phyloP scores from a whole-genome alignment of 179 eudicot genomes.

The Beta corolliflora region DNA sequence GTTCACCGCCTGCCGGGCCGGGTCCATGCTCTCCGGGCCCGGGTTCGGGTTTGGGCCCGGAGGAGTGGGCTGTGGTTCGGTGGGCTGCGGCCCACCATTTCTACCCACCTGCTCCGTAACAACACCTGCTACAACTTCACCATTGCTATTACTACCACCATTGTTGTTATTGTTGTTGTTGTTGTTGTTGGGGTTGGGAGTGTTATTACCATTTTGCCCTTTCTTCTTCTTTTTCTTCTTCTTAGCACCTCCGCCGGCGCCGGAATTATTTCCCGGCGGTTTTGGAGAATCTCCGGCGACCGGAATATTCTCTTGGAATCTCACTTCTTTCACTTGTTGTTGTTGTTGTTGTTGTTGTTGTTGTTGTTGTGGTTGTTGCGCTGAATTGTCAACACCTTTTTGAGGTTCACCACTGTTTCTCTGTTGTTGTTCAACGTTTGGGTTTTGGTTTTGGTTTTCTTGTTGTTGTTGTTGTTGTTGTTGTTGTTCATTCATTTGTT shows the following conservation, averaged over 20 bases:
- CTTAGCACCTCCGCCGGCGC: conserved; percentile 34
- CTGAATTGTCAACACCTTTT: conserved; percentile 21
- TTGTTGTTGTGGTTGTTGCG: neutral
- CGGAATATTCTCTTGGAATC: conserved; percentile 41
- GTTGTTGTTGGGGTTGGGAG: neutral
- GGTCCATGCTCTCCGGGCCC: conserved; percentile 31
- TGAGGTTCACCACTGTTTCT: neutral
- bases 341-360: conserved; percentile 5
- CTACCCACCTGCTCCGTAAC: conserved; percentile 2
- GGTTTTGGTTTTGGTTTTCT: conserved; percentile 16
- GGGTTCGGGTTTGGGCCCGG: conserved; percentile 17
- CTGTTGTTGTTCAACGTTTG: neutral
- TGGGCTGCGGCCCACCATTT: conserved; percentile 27
- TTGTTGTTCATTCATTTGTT: neutral
- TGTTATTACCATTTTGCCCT: conserved; percentile 41
- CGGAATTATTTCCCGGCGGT: conserved; percentile 28
- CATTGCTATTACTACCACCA: neutral
- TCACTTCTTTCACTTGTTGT: conserved; percentile 32
- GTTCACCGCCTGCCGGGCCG: conserved; percentile 36
- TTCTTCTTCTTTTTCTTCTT: conserved; percentile 72
- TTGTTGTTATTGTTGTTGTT: conserved; percentile 9
- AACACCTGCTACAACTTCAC: neutral
- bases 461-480: no score
- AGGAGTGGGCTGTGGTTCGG: conserved; percentile 27
- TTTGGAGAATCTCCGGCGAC: conserved; percentile 19